Evolutionary conservation across 2,329 filamentous ascomycete species (phyloP).

Genomic region (Capronia epimyces): DNA sequence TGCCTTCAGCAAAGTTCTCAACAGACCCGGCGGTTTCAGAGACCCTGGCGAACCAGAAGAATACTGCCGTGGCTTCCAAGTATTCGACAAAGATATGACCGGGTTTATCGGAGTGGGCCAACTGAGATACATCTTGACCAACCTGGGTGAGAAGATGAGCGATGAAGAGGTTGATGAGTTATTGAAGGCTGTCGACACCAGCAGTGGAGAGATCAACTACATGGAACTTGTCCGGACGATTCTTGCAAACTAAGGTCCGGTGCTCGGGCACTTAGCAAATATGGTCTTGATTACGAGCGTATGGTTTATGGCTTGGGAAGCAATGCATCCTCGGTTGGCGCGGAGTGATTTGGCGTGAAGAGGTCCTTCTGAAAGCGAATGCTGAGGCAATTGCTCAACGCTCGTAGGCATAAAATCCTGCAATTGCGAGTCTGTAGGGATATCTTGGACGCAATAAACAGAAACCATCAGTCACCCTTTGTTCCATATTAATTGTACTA

Average conservation of each 20-base stretch:
- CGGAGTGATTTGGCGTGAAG: constrained; percentile 7
- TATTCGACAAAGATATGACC: constrained; percentile 98
- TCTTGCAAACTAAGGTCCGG: constrained; percentile 61
- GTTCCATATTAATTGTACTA: constrained; percentile 32
- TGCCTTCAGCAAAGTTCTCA: constrained; percentile 91
- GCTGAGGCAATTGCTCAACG: not conserved
- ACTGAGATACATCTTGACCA: constrained; percentile 93
- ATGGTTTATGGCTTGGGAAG: constrained; percentile 17
- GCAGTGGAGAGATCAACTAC: constrained; percentile 95
- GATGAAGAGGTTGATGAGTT: constrained; percentile 98
- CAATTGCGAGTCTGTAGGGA: constrained; percentile 1
- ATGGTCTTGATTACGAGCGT: constrained; percentile 17
- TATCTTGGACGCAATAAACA: constrained; percentile 17
- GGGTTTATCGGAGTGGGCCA: constrained; percentile 97
- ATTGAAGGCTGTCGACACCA: constrained; percentile 95
- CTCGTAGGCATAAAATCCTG: not conserved
- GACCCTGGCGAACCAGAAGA: constrained; percentile 96
- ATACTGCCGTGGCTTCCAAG: constrained; percentile 97
- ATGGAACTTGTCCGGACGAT: constrained; percentile 79
- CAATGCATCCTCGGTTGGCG: constrained; percentile 7
- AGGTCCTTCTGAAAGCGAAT: constrained; percentile 1
- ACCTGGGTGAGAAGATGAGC: constrained; percentile 98
- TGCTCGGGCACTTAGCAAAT: not conserved
- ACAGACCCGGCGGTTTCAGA: constrained; percentile 95
- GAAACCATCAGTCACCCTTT: constrained; percentile 34